Conservation (phyloP, 2,329 filamentous ascomycete genomes). For the Pezicula rhizophila region DNA sequence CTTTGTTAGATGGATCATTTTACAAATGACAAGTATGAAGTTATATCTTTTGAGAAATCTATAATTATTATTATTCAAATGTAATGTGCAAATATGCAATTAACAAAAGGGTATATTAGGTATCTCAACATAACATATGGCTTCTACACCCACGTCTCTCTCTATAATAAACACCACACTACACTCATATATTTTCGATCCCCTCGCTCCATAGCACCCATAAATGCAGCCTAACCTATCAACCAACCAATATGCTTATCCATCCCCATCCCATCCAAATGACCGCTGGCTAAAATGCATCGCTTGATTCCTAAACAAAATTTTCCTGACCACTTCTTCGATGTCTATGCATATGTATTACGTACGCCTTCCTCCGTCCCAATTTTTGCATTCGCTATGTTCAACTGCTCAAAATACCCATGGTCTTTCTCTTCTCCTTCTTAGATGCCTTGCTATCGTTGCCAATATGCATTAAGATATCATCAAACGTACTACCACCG, state of each 20-base stretch:
- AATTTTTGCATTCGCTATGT: background rate
- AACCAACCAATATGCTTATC: background rate
- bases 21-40: background rate
- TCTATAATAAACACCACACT: background rate
- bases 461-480: background rate
- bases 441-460: background rate
- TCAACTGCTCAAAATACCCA: background rate
- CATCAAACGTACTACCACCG: slow-evolving; percentile 1
- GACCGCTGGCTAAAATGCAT: background rate
- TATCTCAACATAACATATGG: background rate
- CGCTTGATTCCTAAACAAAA: background rate
- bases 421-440: background rate
- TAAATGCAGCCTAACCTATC: background rate
- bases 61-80: no score
- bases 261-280: background rate
- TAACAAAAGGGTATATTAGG: no score
- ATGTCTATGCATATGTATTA: background rate
- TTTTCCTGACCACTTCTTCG: background rate
- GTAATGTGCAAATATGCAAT: no score
- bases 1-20: background rate
- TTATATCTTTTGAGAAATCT: no score
- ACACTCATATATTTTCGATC: background rate
- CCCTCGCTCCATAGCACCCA: background rate
- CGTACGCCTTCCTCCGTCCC: background rate
- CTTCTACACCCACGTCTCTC: background rate